Percentiles rank a stretch among this genome's conserved stretches.
phyloP scores from a whole-genome alignment of 2,329 filamentous ascomycete genomes.

The Verticillium isaacii region DNA sequence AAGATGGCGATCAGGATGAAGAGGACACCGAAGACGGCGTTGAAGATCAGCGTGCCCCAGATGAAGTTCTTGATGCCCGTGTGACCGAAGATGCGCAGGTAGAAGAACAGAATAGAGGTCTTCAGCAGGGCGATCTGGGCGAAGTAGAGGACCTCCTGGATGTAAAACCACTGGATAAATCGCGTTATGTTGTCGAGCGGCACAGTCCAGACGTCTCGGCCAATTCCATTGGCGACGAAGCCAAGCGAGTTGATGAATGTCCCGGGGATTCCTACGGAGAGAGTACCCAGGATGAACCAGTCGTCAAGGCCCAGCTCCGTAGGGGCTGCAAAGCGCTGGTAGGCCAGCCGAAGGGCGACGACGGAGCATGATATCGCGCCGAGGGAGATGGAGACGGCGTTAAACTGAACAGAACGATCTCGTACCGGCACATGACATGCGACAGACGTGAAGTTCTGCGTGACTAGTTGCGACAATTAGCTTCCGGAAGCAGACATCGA shows the following conservation, averaged over 20 bases:
- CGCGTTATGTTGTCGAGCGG: conserved; percentile 31
- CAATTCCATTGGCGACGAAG: conserved; percentile 35
- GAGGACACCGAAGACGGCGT: conserved; percentile 29
- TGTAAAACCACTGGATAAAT: conserved; percentile 38
- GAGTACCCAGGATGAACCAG: conserved; percentile 24
- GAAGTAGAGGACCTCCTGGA: conserved; percentile 41
- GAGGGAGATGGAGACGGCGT: conserved; percentile 26
- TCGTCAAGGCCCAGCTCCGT: conserved; percentile 32
- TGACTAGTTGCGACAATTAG: conserved; percentile 5
- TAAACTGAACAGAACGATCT: conserved; percentile 26
- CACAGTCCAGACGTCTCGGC: conserved; percentile 47
- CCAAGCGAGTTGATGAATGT: conserved; percentile 26
- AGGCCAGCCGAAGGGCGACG: conserved; percentile 34
- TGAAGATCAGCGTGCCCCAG: conserved; percentile 35
- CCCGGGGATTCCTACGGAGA: conserved; percentile 21
- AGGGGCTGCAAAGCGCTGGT: conserved; percentile 27
- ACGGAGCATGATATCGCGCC: conserved; percentile 32
- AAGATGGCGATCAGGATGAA: conserved; percentile 41
- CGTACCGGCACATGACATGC: conserved; percentile 20
- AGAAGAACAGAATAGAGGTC: conserved; percentile 49
- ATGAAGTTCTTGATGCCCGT: conserved; percentile 31
- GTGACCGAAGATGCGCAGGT: conserved; percentile 47
- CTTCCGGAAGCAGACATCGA: neutral
- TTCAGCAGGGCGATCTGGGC: conserved; percentile 40
- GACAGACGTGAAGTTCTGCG: conserved; percentile 16